Percentiles rank a stretch among this genome's conserved stretches.
phyloP scores from a whole-genome alignment of 805 yeast genomes.

The Hanseniaspora lachancei region DNA sequence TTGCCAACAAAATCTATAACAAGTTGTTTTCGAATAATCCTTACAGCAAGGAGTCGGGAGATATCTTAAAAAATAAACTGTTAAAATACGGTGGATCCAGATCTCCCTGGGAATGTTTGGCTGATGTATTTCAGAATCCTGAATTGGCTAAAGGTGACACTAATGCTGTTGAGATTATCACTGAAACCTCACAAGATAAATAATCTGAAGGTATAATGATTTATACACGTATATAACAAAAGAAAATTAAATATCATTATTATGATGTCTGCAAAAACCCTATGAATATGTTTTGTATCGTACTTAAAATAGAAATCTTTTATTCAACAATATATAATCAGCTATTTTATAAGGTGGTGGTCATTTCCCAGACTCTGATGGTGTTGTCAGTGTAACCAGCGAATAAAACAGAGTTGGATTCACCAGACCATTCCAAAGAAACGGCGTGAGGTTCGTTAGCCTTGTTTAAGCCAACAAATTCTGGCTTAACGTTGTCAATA shows the following conservation, averaged over 20 bases:
- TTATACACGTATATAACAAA: no score
- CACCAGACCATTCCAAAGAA: conserved; percentile 99
- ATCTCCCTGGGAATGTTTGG: conserved; percentile 78
- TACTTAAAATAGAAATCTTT: conserved; percentile 3
- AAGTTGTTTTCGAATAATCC: conserved; percentile 61
- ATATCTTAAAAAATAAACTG: conserved; percentile 52
- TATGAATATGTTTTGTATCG: not conserved
- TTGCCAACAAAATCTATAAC: conserved; percentile 75
- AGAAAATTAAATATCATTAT: no score
- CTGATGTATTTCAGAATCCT: conserved; percentile 59
- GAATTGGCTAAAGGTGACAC: conserved; percentile 53
- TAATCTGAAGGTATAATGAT: not conserved
- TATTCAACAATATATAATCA: conserved; percentile 8
- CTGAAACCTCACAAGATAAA: conserved; percentile 21
- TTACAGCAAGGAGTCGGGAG: conserved; percentile 59
- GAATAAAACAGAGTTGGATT: conserved; percentile 89
- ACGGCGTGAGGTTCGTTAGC: conserved; percentile 97
- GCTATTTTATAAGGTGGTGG: conserved; percentile 45
- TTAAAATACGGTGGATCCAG: conserved; percentile 88
- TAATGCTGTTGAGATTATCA: conserved; percentile 51
- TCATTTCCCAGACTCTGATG: conserved; percentile 99
- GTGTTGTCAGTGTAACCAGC: conserved; percentile 99
- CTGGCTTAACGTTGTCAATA: conserved; percentile 97
- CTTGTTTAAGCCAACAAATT: conserved; percentile 74
- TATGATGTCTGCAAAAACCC: not conserved